Conservation (phyloP, 176 grass and related monocot genomes). For the Poa pratensis region DNA sequence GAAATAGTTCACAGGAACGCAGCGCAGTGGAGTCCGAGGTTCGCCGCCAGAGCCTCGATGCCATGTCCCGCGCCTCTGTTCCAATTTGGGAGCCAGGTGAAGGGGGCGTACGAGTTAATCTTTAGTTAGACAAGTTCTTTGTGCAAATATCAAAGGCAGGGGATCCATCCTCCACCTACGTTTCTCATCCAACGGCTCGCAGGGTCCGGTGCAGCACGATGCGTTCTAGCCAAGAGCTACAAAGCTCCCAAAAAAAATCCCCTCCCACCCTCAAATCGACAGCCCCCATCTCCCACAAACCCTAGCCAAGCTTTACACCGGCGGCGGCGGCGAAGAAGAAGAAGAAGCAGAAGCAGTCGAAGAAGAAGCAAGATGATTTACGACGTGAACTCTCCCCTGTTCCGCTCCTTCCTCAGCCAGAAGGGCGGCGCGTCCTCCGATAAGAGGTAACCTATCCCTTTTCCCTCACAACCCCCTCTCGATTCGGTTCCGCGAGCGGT, state of each 20-base stretch:
- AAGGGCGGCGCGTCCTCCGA: conserved; percentile 68
- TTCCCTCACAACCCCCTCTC: neutral
- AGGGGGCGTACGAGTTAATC: neutral
- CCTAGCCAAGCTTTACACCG: conserved; percentile 30
- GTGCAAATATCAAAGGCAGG: neutral
- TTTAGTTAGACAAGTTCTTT: neutral
- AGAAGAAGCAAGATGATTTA: conserved; percentile 58
- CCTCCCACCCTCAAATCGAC: neutral
- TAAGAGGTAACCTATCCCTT: conserved; percentile 43
- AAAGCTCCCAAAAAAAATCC: neutral
- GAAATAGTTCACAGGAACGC: neutral
- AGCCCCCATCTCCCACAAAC: conserved; percentile 34
- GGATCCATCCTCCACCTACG: neutral
- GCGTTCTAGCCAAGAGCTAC: neutral
- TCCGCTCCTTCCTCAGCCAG: conserved; percentile 86
- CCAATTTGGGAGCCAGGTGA: neutral
- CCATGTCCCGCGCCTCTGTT: no score
- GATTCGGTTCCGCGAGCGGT: neutral
- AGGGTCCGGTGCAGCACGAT: neutral
- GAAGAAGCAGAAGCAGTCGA: neutral
- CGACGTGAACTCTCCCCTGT: conserved; percentile 73
- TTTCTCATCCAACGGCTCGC: neutral
- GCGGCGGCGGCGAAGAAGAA: neutral
- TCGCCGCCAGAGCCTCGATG: no score
- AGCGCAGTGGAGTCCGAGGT: no score